phyloP scores from a whole-genome alignment of 345 rosid species.

The Eucalyptus curtisii region DNA sequence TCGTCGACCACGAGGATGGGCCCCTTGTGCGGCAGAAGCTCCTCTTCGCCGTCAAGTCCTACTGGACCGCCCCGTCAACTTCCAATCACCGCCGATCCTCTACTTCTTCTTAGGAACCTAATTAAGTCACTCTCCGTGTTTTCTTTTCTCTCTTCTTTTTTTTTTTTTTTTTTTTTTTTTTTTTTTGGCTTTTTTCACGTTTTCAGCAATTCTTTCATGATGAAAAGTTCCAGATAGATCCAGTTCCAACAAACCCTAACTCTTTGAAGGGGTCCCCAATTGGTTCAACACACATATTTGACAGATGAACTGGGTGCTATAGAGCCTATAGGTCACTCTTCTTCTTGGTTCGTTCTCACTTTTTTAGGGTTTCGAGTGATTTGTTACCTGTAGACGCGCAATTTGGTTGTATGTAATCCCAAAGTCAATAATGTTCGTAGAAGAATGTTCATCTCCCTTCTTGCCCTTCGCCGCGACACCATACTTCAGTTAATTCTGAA shows the following conservation, averaged over 20 bases:
- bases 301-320: not conserved
- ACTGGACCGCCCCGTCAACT: constrained; percentile 30
- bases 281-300: not conserved
- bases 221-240: not conserved
- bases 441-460: not conserved
- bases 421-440: not conserved
- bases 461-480: not conserved
- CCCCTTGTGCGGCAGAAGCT: constrained; percentile 46
- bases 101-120: not conserved
- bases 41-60: constrained; percentile 41
- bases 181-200: not conserved
- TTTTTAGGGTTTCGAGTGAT: not conserved
- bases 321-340: not conserved
- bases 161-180: not conserved
- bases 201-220: not conserved
- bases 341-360: not conserved
- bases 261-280: not conserved
- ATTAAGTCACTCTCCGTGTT: not conserved
- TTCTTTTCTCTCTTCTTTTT: not conserved
- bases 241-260: not conserved
- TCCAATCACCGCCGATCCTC: not conserved
- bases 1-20: constrained; percentile 61
- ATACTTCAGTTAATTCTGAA: not conserved
- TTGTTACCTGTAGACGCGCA: not conserved
- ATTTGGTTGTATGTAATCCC: not conserved